Base-by-base conservation (phyloP, 495 filamentous ascomycete species). In the Xanthoparmelia taractica region DNA sequence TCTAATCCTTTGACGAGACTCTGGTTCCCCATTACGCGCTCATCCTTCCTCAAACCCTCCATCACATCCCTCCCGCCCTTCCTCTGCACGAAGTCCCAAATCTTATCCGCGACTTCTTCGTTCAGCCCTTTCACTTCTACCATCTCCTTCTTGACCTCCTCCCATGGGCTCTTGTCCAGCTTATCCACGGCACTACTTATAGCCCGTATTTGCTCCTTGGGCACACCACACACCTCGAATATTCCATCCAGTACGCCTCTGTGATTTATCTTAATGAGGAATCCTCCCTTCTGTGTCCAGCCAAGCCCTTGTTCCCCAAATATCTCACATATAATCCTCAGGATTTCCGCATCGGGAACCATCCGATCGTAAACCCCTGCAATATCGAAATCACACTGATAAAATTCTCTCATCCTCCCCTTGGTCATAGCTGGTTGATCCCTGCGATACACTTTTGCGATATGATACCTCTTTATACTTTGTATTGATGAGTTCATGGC, bases 341-440 rank as follows among this genome's bases (percentile, higher is more conserved):
- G 74, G 60, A 96, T 87, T 77, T 97, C 93, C n/a, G 93, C 90
- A 74, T 97, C 93, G 54, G 93, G 90, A 29, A 97, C 79, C 93
- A 97, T 97, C n/a, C 88, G 73, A 70, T 97, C 93, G 73, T 90
- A 95, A 38, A 77, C 74, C 64, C 92, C 93, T 31, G 93, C 93
- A 76, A 97, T 91, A 73, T 97, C 93, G 72, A 97, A 96, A 75
- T 97, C 93, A 75, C 92, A 96, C 78, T 97, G 93, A 74, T 95
- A 96, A 75, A 98, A 96, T 74, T 98, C 93, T 64, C 94, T 83
- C 88, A 97, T 93, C 8, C 91, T 83, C 58, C 94, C 94, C 72
- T 92, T 92, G 59, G 84, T 87, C 79, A 94, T 89, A 60, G 88
- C 88, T 2, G 87, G 87, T 73, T 90, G 87, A 74, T 92, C 89